Conservation (phyloP, 2,329 filamentous ascomycete genomes). For the Pezicula radicicola region DNA sequence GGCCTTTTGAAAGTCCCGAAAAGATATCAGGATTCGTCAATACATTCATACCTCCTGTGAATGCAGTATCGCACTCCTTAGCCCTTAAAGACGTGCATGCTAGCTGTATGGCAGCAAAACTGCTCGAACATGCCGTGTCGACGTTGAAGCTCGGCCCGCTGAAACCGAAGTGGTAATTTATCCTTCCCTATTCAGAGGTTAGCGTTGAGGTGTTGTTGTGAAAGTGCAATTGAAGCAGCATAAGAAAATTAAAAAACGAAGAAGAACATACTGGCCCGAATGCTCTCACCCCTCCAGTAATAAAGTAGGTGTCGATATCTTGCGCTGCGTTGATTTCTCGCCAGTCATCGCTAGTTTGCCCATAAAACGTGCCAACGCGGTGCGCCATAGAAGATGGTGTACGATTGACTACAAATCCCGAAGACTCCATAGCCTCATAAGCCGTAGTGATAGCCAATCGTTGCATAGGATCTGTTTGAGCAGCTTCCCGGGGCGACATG, state of each 20-base stretch:
- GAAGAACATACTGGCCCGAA: conserved; percentile 16
- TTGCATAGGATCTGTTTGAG: conserved; percentile 77
- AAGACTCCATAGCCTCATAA: conserved; percentile 78
- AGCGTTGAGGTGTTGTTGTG: no score
- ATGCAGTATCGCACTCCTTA: conserved; percentile 10
- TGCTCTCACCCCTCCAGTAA: conserved; percentile 20
- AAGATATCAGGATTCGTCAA: conserved; percentile 13
- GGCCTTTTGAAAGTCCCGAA: conserved; percentile 9
- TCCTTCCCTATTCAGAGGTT: conserved; percentile 10
- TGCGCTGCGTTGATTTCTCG: conserved; percentile 20
- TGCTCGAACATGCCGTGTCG: conserved; percentile 32
- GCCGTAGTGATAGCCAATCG: conserved; percentile 71
- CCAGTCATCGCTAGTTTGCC: conserved; percentile 20
- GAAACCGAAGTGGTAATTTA: conserved; percentile 38
- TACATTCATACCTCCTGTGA: conserved; percentile 9
- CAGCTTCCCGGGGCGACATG: conserved; percentile 77
- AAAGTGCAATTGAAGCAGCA: no score
- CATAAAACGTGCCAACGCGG: conserved; percentile 20
- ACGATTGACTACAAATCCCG: conserved; percentile 56
- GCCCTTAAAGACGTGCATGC: conserved; percentile 10
- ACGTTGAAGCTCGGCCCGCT: conserved; percentile 32
- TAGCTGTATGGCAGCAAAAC: conserved; percentile 25
- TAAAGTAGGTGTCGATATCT: conserved; percentile 22
- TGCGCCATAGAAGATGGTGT: conserved; percentile 35
- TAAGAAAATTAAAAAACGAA: no score